Base-by-base conservation (phyloP, 1,284 basidiomycete genomes). In the Ustilago trichophora region DNA sequence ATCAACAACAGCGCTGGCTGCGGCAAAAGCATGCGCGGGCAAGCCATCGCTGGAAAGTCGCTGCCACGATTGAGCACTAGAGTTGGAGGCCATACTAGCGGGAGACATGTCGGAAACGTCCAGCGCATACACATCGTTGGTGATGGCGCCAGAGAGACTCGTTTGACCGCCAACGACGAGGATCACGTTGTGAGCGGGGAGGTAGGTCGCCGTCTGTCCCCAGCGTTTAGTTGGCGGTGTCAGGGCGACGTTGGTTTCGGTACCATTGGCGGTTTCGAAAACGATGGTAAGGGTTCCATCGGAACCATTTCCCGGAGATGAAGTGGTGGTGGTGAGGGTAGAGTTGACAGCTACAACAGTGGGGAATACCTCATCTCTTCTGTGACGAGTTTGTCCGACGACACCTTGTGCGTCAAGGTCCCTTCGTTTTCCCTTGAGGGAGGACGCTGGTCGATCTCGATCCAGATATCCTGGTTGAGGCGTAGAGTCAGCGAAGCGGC, bases 91-190 rank as follows among this genome's bases (percentile, higher is more conserved):
- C 48, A 55, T 2, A 16, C 21, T 43, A 19, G 29, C 44, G 26
- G 38, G 18, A 6, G 45, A 71, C 33, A 52, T 50, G 12, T 48
- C 53, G 27, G 35, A 42, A 33, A 80, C 49, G 44, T 76, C 60
- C 55, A 79, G 73, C 1, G 58, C 37, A 19, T 74, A 70, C 36
- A 76, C 74, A 21, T 75, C 56, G 43, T 71, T 60, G 4, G 77
- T 77, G 16, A 76, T 57, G n/a, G 35, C 60, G 1, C 56, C 52
- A 16, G 44, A 21, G 25, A 51, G 26, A 27, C 53, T 63, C 34
- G 80, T 65, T 34, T 81, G 79, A 2, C 78, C 79, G 13, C 78
- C 78, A 9, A 81, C 59, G 21, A 80, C 48, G 19, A 79, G 51
- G 21, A 81, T 50, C 1, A 54, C 25, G 32, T 68, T 63, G 58